A percentile compares a stretch with the other conserved stretches of the same genome.
Evolutionary conservation across 208 protist genomes (phyloP).

Genomic region (Leptomonas seymouri): DNA sequence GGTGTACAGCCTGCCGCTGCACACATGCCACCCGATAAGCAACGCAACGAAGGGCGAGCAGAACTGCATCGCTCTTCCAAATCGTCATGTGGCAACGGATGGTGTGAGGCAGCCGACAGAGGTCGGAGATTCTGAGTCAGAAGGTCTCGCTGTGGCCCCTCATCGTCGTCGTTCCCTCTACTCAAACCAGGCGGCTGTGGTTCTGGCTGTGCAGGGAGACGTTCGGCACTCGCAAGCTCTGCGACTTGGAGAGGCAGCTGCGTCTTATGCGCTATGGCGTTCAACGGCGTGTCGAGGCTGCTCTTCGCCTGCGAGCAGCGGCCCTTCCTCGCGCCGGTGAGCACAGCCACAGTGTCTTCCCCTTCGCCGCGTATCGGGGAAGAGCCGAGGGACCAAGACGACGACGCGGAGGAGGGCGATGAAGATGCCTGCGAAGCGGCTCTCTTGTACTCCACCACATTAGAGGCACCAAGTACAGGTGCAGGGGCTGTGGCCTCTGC

Average conservation of each 20-base stretch:
- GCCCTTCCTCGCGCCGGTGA: not conserved
- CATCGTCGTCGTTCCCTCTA: not conserved
- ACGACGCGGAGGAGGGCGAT: conserved; percentile 22
- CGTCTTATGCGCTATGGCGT: not conserved
- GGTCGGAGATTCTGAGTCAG: not conserved
- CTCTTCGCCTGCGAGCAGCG: not conserved
- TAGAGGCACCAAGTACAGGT: not conserved
- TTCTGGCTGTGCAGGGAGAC: not conserved
- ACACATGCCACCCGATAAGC: no score
- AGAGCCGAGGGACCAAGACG: conserved; percentile 23
- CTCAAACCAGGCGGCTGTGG: not conserved
- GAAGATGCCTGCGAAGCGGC: not conserved
- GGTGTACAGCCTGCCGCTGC: no score
- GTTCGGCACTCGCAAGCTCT: not conserved
- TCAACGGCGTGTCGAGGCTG: not conserved
- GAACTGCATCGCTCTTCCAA: no score
- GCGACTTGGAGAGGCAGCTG: not conserved
- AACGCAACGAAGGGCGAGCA: no score
- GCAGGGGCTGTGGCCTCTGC: no score
- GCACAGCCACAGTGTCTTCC: not conserved
- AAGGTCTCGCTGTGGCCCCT: not conserved
- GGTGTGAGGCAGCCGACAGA: not conserved
- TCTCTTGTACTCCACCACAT: not conserved
- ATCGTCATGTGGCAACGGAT: no score
- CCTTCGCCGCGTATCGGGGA: not conserved